These are phyloP conservation scores for Harrya chromipes DNA, from an alignment of 768 basidiomycete species.

Conservation along the genomic window DNA sequence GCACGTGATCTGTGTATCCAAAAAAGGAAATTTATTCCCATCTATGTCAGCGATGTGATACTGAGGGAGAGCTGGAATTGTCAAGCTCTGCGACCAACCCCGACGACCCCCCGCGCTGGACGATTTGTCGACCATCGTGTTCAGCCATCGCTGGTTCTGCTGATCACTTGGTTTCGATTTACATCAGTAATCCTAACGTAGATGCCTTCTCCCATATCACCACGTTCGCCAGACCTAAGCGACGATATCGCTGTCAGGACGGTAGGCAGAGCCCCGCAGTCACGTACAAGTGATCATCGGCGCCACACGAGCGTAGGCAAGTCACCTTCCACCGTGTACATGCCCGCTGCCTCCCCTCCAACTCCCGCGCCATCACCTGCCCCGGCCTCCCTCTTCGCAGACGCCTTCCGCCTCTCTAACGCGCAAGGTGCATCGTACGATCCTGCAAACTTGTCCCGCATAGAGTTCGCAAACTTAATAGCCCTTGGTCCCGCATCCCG, in stretches of 20 bases:
- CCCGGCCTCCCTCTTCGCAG: conserved; percentile 47
- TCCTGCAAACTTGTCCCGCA: conserved; percentile 26
- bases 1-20: conserved; percentile 9
- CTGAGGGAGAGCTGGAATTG: background rate
- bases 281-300: conserved; percentile 14
- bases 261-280: conserved; percentile 7
- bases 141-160: background rate
- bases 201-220: conserved; percentile 13
- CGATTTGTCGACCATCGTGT: background rate
- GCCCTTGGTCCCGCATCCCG: conserved; percentile 40
- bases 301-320: conserved; percentile 14
- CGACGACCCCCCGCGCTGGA: conserved; percentile 7
- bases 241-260: conserved; percentile 11
- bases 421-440: conserved; percentile 14
- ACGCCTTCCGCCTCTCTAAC: conserved; percentile 20
- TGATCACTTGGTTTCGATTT: background rate
- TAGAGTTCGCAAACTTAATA: conserved; percentile 31
- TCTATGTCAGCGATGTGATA: background rate
- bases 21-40: conserved; percentile 15
- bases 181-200: background rate
- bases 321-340: conserved; percentile 39
- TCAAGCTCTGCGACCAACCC: background rate
- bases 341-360: conserved; percentile 56
- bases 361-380: conserved; percentile 61
- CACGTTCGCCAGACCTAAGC: conserved; percentile 2